A percentile compares a stretch with the other conserved stretches of the same genome.
Evolutionary conservation across 495 filamentous ascomycete species (phyloP).

Genomic region (Chaetomidium leptoderma): DNA sequence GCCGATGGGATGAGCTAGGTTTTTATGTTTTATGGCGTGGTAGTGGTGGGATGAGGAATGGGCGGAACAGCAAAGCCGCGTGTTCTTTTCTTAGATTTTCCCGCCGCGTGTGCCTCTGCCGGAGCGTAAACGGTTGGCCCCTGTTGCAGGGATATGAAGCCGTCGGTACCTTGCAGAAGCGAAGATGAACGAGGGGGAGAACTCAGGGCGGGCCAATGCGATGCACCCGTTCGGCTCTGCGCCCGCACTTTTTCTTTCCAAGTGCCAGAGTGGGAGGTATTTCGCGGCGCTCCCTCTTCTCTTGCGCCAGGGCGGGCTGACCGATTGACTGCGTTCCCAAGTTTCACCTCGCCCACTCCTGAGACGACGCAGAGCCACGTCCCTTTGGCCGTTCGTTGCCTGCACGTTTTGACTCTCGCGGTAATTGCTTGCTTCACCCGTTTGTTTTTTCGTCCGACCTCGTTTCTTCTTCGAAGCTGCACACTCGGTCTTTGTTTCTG

Average conservation of each 20-base stretch:
- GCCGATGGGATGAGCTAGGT: too few relatives aligned
- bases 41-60: too few relatives aligned
- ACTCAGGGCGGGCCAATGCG: conserved; percentile 13
- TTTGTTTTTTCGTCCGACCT: background rate
- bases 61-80: too few relatives aligned
- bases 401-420: background rate
- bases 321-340: conserved; percentile 9
- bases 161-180: conserved; percentile 17
- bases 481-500: background rate
- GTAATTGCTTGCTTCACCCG: conserved; percentile 1
- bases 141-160: conserved; percentile 12
- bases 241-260: conserved; percentile 10
- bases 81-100: too few relatives aligned
- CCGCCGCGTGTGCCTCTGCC: background rate
- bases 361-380: conserved; percentile 20
- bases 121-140: background rate
- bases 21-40: background rate
- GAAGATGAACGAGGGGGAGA: conserved; percentile 7
- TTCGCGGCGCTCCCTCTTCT: background rate
- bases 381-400: conserved; percentile 3
- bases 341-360: conserved; percentile 17
- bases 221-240: conserved; percentile 6
- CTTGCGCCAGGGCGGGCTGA: conserved; percentile 8
- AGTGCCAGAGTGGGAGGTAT: background rate
- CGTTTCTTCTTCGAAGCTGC: background rate